Conservation (phyloP, 805 yeast species). For the Cyberlindnera samutprakarnensis region DNA sequence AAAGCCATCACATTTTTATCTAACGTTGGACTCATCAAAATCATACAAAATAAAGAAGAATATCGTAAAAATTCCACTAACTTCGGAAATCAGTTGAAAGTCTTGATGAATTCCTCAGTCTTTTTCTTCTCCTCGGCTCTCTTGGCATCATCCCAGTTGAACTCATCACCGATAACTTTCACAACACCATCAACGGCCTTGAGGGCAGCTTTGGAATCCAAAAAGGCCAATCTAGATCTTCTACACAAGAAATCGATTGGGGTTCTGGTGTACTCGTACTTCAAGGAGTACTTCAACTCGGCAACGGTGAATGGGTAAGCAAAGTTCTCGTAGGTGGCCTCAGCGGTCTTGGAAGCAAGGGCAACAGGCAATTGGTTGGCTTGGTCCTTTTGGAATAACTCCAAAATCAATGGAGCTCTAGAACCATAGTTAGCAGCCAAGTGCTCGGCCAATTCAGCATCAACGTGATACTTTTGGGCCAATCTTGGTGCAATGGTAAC, state of each 20-base stretch:
- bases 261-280: constrained; percentile 79
- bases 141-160: constrained; percentile 61
- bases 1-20: too few relatives aligned
- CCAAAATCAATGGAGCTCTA: constrained; percentile 73
- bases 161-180: constrained; percentile 74
- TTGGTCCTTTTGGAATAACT: constrained; percentile 40
- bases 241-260: constrained; percentile 88
- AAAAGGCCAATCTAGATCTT: constrained; percentile 87
- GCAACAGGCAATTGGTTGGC: constrained; percentile 58
- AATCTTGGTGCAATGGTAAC: constrained; percentile 68
- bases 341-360: constrained; percentile 35
- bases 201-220: constrained; percentile 79
- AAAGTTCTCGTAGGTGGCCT: constrained; percentile 39
- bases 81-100: constrained; percentile 24
- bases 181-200: constrained; percentile 79
- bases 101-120: constrained; percentile 51
- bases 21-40: too few relatives aligned
- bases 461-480: constrained; percentile 68
- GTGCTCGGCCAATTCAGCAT: constrained; percentile 71
- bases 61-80: too few relatives aligned
- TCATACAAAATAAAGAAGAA: too few relatives aligned
- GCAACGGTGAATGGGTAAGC: constrained; percentile 87
- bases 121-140: constrained; percentile 45
- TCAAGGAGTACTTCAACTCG: constrained; percentile 75
- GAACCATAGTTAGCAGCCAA: constrained; percentile 85